A percentile compares a stretch with the other conserved stretches of the same genome.
These are phyloP conservation scores for Arthrobotrys sphaeroides DNA, from an alignment of 2,329 filamentous ascomycete species.

Conservation along the genomic window DNA sequence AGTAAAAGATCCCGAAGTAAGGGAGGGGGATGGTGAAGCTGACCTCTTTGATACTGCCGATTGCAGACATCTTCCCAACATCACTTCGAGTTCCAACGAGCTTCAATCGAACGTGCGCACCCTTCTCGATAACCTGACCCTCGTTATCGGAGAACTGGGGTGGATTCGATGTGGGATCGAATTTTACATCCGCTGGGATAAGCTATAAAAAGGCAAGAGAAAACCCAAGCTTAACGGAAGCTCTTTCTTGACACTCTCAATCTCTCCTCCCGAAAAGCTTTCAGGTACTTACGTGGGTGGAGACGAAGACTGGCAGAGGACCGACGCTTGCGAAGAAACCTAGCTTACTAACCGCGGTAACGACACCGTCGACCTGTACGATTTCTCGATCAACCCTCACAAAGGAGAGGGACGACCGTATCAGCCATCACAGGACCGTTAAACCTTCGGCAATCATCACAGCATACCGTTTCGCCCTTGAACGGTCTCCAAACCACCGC, in stretches of 20 bases:
- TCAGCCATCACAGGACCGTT: conserved; percentile 33
- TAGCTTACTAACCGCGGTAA: conserved; percentile 87
- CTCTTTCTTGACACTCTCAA: conserved; percentile 9
- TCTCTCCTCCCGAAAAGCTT: conserved; percentile 49
- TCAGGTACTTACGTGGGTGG: conserved; percentile 74
- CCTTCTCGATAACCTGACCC: conserved; percentile 91
- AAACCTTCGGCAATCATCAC: conserved; percentile 7
- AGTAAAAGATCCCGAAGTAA: background rate
- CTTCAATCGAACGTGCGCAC: conserved; percentile 91
- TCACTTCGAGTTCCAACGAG: conserved; percentile 93
- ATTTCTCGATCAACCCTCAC: conserved; percentile 50
- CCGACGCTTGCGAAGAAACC: conserved; percentile 90
- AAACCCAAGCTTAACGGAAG: conserved; percentile 55
- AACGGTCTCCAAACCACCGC: conserved; percentile 98
- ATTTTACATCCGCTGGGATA: conserved; percentile 91
- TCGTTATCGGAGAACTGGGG: conserved; percentile 95
- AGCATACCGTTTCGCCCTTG: conserved; percentile 91
- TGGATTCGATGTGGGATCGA: conserved; percentile 94
- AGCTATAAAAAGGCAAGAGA: conserved; percentile 67
- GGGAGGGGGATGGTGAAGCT: background rate
- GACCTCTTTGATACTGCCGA: conserved; percentile 89
- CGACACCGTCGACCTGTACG: conserved; percentile 86
- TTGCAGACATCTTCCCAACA: conserved; percentile 93
- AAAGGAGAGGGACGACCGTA: conserved; percentile 15
- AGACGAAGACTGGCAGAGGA: conserved; percentile 80